Percentiles rank a stretch among this genome's conserved stretches.
Conservation (phyloP, 176 grass and related monocot species). For the Bromus sterilis region DNA sequence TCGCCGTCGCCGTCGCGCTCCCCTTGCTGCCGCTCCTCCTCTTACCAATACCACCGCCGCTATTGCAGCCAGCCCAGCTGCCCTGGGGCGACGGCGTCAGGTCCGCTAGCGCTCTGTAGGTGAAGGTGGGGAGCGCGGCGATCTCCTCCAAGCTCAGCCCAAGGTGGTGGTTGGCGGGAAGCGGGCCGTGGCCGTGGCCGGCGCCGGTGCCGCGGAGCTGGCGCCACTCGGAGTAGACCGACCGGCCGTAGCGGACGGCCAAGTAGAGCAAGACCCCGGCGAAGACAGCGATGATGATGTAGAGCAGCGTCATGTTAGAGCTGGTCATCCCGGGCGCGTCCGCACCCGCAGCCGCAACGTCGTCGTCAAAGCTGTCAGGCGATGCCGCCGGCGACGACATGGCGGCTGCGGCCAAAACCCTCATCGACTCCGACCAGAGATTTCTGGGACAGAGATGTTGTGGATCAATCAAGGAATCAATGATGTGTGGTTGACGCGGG, state of each 20-base stretch:
- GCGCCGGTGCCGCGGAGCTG: not conserved
- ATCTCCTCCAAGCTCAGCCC: slow-evolving; percentile 35
- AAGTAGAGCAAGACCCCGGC: slow-evolving; percentile 23
- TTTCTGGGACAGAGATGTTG: slow-evolving; percentile 1
- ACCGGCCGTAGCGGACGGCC: slow-evolving; percentile 21
- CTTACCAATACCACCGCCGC: not conserved
- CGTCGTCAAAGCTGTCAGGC: not conserved
- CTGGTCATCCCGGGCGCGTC: not conserved
- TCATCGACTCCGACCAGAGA: not conserved
- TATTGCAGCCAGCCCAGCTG: not conserved
- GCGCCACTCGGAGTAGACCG: slow-evolving; percentile 11
- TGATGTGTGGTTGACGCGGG: slow-evolving; percentile 11
- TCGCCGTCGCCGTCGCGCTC: not conserved
- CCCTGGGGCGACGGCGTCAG: not conserved
- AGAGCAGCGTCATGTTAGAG: slow-evolving; percentile 38
- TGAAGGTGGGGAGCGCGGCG: slow-evolving; percentile 46
- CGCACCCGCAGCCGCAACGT: no score
- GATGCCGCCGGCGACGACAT: slow-evolving; percentile 4
- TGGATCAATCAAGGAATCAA: slow-evolving; percentile 17
- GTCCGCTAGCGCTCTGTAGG: slow-evolving; percentile 1
- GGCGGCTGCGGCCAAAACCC: not conserved
- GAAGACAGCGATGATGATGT: slow-evolving; percentile 38
- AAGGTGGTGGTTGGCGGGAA: not conserved
- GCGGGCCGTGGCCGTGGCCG: not conserved
- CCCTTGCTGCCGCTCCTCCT: slow-evolving; percentile 10